Conservation (phyloP, 2,329 filamentous ascomycete species). For the Colletotrichum kahawae region DNA sequence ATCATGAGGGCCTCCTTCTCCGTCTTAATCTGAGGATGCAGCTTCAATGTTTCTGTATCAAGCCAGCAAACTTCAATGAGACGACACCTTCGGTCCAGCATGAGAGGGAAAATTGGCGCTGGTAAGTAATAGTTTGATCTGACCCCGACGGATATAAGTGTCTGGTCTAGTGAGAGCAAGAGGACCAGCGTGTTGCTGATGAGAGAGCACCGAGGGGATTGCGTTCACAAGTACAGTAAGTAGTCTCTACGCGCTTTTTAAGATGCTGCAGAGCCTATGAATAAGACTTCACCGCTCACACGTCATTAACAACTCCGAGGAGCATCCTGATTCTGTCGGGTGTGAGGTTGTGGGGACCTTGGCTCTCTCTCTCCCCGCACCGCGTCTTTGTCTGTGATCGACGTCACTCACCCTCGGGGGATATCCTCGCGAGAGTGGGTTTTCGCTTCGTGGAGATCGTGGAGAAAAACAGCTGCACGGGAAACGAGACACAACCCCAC, state of each 20-base stretch:
- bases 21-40: neutral
- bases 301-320: neutral
- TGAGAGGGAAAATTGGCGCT: neutral
- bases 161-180: neutral
- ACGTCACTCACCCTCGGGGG: neutral
- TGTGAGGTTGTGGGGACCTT: neutral
- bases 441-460: neutral
- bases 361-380: neutral
- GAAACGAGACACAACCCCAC: neutral
- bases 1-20: neutral
- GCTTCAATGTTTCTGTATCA: neutral
- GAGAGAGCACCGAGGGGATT: neutral
- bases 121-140: neutral
- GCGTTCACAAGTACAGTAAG: rapidly evolving
- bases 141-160: neutral
- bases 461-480: neutral
- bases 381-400: neutral
- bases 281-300: neutral
- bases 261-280: neutral
- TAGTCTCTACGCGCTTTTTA: neutral
- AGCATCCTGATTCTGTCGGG: neutral
- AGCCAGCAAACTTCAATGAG: neutral
- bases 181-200: neutral
- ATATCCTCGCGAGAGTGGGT: neutral
- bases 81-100: neutral